These are phyloP conservation scores for Sphagnurus paluster DNA, from an alignment of 1,284 basidiomycete species.

Conservation along the genomic window DNA sequence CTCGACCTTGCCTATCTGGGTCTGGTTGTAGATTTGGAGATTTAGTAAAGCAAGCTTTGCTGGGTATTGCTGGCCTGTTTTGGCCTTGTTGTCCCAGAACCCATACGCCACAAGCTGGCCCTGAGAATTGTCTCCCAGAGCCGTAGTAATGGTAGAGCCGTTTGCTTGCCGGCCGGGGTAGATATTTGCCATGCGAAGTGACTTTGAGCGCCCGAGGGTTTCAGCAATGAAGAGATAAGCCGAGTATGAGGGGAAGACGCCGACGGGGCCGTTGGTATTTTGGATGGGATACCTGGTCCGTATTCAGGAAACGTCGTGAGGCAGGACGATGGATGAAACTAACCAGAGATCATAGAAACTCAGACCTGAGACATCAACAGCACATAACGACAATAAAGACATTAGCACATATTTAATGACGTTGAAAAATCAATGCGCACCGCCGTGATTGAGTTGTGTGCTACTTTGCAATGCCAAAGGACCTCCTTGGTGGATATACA, in stretches of 20 bases:
- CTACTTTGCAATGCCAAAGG: slow-evolving; percentile 49
- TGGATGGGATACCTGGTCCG: slow-evolving; percentile 43
- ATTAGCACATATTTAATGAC: too few species aligned
- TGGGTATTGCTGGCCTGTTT: slow-evolving; percentile 31
- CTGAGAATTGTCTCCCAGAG: slow-evolving; percentile 42
- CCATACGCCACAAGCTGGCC: slow-evolving; percentile 52
- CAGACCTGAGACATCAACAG: slow-evolving; percentile 26
- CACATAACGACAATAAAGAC: background rate
- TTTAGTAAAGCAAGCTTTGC: slow-evolving; percentile 48
- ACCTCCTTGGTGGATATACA: slow-evolving; percentile 53
- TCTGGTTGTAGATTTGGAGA: slow-evolving; percentile 48
- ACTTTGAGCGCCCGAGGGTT: slow-evolving; percentile 41
- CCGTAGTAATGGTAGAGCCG: slow-evolving; percentile 50
- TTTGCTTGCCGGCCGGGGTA: slow-evolving; percentile 51
- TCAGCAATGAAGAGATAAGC: slow-evolving; percentile 52
- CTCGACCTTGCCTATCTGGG: slow-evolving; percentile 37
- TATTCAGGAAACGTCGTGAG: background rate
- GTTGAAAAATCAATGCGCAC: slow-evolving; percentile 15
- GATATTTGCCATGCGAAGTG: slow-evolving; percentile 44
- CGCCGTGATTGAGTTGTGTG: slow-evolving; percentile 48
- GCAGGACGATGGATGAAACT: background rate
- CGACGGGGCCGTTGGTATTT: slow-evolving; percentile 45
- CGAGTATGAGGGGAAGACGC: slow-evolving; percentile 51
- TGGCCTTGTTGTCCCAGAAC: slow-evolving; percentile 40
- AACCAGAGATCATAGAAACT: slow-evolving; percentile 51